Evolutionary conservation across 225 moss, liverwort and hornwort species (phyloP), one percentile per base, ranked within the genome.

Genomic region (Pseudoscleropodium purum): DNA sequence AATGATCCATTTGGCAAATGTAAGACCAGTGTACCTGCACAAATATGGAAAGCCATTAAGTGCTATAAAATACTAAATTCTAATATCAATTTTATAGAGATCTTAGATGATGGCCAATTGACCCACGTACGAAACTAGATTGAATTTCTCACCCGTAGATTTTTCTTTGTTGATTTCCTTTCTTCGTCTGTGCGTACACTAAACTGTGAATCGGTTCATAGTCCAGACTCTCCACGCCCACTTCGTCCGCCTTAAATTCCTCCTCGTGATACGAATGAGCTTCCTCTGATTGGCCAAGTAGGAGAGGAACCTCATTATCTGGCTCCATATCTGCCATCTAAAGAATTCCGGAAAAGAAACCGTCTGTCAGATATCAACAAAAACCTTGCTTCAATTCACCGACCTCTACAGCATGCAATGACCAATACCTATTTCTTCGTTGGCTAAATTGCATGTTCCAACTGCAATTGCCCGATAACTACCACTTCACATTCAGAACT

Each of bases 1-100:
- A 84, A 97, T 97, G 72, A 91, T 90, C 97, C 97, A 97, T 80
- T 97, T 97, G 76, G 95, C 97, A 78, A 95, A 90, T 36, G 97
- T 97, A 67, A 96, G 91, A 65, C 97, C 97, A 49, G 96, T 97
- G 76, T 96, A 97, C 73, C 97, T 97, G 96, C 89, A 88, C 59
- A 86, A 17, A 54, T 54, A 75, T 57, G 62, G 39, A 59, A 59
- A 72, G 62, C 25, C 70, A 79, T 66, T 29, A 57, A 65, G 39
- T 66, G 17, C 39, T 66, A 65, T 29, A 88, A 83, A 83, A 27
- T 20, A 41, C 11, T 31, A 75, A 51, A 75, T 65, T 80, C 74
- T 75, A 59, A 61, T 83, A 54, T 31, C 30, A 79, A 76, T 16
- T 41, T 61, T 19, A 59, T 85, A 66, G 27, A 70, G 37, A 75